Conservation (phyloP, 164 flowering plant genomes). For the Sedum album region DNA sequence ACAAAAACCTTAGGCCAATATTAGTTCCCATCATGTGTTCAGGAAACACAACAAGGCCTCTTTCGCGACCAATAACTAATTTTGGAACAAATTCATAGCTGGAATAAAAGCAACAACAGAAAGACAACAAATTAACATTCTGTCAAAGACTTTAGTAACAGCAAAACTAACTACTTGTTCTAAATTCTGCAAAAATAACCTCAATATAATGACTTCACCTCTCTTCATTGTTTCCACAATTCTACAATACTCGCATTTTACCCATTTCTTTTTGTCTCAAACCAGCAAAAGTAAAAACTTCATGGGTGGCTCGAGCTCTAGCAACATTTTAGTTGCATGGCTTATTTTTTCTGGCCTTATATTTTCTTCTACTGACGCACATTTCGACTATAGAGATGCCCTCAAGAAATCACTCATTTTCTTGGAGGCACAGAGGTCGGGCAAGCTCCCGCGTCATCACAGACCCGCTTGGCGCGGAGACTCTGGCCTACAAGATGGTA, state of each 20-base stretch:
- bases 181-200: neutral
- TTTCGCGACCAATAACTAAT: no score
- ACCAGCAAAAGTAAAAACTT: neutral
- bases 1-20: no score
- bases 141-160: neutral
- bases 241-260: neutral
- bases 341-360: conserved; percentile 19
- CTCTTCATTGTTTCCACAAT: neutral
- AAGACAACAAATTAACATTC: neutral
- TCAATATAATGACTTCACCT: neutral
- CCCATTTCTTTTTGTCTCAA: neutral
- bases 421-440: conserved; percentile 85
- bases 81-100: neutral
- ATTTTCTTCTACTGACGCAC: conserved; percentile 20
- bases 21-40: neutral
- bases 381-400: conserved; percentile 69
- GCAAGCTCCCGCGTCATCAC: conserved; percentile 52
- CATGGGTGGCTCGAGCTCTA: neutral
- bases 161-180: neutral
- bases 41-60: no score
- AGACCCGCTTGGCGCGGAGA: conserved; percentile 73
- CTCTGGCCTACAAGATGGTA: conserved; percentile 76
- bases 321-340: conserved; percentile 26
- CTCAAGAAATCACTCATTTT: conserved; percentile 66
- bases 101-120: neutral